Evolutionary conservation across 352 stramenopile species (phyloP).

Genomic region (Phytophthora brassicae): DNA sequence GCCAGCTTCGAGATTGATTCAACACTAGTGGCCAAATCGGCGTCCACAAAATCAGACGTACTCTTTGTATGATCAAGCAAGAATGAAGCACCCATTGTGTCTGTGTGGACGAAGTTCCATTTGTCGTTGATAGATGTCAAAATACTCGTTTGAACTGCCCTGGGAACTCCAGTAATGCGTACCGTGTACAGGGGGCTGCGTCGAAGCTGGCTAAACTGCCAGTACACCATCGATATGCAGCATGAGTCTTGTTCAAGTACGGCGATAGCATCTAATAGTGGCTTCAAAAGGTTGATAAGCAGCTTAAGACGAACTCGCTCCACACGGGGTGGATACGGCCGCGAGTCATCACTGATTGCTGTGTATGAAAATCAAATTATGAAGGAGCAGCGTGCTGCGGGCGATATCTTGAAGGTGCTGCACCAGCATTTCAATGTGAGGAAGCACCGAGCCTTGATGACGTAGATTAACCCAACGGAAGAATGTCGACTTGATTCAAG

Average conservation of each 20-base stretch:
- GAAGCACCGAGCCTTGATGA: too few species aligned
- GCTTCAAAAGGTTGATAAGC: too few species aligned
- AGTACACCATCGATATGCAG: background rate
- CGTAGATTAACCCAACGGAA: too few species aligned
- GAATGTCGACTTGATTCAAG: too few species aligned
- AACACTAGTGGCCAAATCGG: background rate
- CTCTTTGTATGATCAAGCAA: slow-evolving; percentile 3
- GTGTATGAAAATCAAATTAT: too few species aligned
- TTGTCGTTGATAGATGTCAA: background rate
- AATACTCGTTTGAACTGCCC: background rate
- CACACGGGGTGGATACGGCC: background rate
- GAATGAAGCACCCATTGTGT: slow-evolving; percentile 8
- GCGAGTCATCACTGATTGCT: background rate
- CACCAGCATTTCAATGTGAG: too few species aligned
- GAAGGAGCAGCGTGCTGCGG: too few species aligned
- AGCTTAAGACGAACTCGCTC: background rate
- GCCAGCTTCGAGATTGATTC: background rate
- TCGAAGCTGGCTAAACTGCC: background rate
- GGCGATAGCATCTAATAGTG: too few species aligned
- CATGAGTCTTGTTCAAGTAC: background rate
- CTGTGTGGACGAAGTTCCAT: slow-evolving; percentile 4
- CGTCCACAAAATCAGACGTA: background rate
- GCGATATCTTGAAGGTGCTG: too few species aligned
- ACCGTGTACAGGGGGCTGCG: background rate
- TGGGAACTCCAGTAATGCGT: background rate